phyloP scores from a whole-genome alignment of 192 early-diverging fungal species.

The Allomyces macrogynus region DNA sequence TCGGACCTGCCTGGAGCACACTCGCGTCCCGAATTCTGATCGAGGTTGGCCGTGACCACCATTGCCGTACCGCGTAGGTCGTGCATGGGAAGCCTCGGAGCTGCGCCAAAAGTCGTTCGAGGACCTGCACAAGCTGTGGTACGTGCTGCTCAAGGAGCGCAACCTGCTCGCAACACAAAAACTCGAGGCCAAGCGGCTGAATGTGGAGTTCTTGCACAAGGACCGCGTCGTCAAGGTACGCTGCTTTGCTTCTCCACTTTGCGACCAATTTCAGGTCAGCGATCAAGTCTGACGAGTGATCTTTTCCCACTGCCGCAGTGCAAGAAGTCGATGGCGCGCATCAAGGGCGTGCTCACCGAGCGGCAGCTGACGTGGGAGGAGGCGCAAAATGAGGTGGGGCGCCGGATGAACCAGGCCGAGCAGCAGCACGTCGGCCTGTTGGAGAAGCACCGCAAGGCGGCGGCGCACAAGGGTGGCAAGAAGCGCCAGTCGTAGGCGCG shows the following conservation, averaged over 20 bases:
- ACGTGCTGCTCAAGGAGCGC: conserved; percentile 63
- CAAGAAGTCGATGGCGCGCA: conserved; percentile 64
- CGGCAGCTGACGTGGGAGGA: conserved; percentile 42
- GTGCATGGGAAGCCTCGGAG: conserved; percentile 74
- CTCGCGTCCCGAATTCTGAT: background rate
- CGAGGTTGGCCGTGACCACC: background rate
- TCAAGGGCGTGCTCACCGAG: conserved; percentile 59
- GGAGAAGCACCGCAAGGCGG: too few relatives aligned
- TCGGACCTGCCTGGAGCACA: background rate
- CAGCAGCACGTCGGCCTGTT: too few relatives aligned
- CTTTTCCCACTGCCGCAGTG: conserved; percentile 19
- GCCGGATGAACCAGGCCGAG: too few relatives aligned
- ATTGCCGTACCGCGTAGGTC: conserved; percentile 22
- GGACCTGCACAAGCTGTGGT: conserved; percentile 93
- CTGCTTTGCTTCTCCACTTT: background rate
- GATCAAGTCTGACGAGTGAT: background rate
- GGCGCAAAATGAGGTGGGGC: conserved; percentile 7
- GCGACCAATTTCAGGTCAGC: background rate
- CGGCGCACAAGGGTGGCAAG: too few relatives aligned
- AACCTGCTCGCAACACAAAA: conserved; percentile 54
- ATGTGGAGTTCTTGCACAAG: conserved; percentile 34
- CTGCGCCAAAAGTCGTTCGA: conserved; percentile 86
- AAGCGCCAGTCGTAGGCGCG: too few relatives aligned
- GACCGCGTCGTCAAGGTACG: conserved; percentile 40
- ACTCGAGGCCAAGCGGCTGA: conserved; percentile 39